Evolutionary conservation across 1,284 basidiomycete genomes (phyloP).

Genomic region (Phellinidium pouzarii): DNA sequence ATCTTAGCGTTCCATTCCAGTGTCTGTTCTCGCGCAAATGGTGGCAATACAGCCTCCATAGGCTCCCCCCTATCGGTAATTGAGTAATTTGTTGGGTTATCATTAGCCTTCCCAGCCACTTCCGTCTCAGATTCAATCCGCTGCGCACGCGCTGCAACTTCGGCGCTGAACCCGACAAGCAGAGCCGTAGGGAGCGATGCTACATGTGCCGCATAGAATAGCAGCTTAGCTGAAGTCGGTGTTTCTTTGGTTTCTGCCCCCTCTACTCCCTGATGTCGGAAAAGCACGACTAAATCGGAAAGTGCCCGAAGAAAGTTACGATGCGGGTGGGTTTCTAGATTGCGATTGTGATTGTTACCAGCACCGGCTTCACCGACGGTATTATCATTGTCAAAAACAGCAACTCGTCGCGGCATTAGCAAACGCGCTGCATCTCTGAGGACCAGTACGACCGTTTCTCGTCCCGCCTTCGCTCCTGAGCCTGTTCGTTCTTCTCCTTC

Average conservation of each 20-base stretch:
- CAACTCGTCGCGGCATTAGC: conserved; percentile 42
- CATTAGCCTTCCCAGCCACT: background rate
- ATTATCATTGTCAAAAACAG: conserved; percentile 21
- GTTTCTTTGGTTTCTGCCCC: background rate
- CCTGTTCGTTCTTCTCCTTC: background rate
- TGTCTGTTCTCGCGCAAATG: too few relatives aligned
- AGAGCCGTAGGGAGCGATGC: conserved; percentile 33
- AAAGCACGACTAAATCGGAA: conserved; percentile 45
- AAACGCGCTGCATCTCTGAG: conserved; percentile 47
- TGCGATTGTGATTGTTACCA: conserved; percentile 12
- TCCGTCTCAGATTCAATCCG: conserved; percentile 4
- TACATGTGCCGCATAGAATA: conserved; percentile 52
- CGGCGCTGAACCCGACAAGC: conserved; percentile 11
- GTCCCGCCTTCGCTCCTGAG: conserved; percentile 24
- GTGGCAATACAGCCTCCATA: too few relatives aligned
- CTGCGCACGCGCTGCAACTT: conserved; percentile 9
- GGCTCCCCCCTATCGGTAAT: too few relatives aligned
- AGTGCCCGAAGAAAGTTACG: conserved; percentile 38
- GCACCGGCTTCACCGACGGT: background rate
- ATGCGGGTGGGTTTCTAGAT: conserved; percentile 32
- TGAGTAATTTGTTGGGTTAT: too few relatives aligned
- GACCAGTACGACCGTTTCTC: conserved; percentile 43
- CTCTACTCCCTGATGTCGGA: conserved; percentile 22
- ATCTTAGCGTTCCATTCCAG: too few relatives aligned
- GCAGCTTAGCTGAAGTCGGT: conserved; percentile 36